A percentile compares a stretch with the other conserved stretches of the same genome.
phyloP scores from a whole-genome alignment of 306 rosid genomes.

The Trichosanthes truncata region DNA sequence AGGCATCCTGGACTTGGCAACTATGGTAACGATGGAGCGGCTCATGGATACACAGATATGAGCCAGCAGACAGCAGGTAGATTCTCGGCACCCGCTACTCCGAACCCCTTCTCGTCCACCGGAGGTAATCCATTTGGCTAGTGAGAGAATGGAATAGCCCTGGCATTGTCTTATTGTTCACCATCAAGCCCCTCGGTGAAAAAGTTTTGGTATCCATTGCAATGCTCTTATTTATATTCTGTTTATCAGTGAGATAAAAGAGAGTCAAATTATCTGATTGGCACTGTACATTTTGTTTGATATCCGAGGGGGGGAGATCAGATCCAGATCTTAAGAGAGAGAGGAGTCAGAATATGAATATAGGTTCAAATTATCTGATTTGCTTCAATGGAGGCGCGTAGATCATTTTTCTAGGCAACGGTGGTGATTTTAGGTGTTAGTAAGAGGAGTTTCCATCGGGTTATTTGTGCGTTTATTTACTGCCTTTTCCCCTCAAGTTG shows the following conservation, averaged over 20 bases:
- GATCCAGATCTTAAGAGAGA: background rate
- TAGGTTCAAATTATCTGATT: background rate
- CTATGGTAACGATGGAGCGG: slow-evolving; percentile 30
- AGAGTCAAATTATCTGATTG: background rate
- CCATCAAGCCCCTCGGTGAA: slow-evolving; percentile 35
- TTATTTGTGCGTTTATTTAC: background rate
- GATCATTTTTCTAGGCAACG: slow-evolving; percentile 5
- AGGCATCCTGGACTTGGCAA: slow-evolving; percentile 62
- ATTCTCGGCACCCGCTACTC: slow-evolving; percentile 41
- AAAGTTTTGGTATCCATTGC: slow-evolving; percentile 10
- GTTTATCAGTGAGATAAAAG: background rate
- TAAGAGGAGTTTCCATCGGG: background rate
- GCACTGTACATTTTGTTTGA: slow-evolving; percentile 12
- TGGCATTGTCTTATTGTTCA: slow-evolving; percentile 37
- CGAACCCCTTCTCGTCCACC: slow-evolving; percentile 36
- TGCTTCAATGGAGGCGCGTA: background rate
- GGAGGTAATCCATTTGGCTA: slow-evolving; percentile 89
- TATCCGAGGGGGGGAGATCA: background rate
- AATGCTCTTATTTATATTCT: background rate
- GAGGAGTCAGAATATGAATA: background rate
- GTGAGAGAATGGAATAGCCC: slow-evolving; percentile 19
- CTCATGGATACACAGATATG: slow-evolving; percentile 45
- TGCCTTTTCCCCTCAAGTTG: background rate
- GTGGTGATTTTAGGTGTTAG: slow-evolving; percentile 9
- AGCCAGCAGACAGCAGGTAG: slow-evolving; percentile 45